Conservation (phyloP, 148 eudicot species). For the Agrostemma githago region DNA sequence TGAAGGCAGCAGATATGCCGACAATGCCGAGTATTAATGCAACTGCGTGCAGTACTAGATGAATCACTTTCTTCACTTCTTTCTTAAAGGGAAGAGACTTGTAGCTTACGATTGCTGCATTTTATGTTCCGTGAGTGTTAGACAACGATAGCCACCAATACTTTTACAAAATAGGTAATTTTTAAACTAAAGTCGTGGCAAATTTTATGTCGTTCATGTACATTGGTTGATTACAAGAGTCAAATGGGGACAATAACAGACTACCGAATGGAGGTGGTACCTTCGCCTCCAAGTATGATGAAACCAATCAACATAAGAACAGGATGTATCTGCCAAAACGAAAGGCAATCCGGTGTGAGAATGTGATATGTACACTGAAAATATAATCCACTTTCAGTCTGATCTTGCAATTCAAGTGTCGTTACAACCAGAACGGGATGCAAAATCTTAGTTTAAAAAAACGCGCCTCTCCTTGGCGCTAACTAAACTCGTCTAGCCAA, state of each 20-base stretch:
- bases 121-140: background rate
- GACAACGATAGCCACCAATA: background rate
- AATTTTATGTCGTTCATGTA: no score
- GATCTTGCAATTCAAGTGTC: background rate
- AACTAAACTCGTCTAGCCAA: background rate
- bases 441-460: background rate
- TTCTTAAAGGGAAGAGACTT: conserved; percentile 66
- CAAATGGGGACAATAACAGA: background rate
- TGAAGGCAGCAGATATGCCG: conserved; percentile 76
- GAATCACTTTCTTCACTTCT: conserved; percentile 68
- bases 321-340: conserved; percentile 63
- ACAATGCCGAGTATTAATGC: conserved; percentile 75
- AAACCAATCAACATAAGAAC: conserved; percentile 84
- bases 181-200: background rate
- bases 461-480: no score
- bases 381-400: background rate
- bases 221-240: background rate
- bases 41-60: conserved; percentile 69
- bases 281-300: conserved; percentile 83
- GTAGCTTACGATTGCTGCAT: conserved; percentile 90
- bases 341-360: background rate
- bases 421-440: background rate
- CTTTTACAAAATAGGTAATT: background rate
- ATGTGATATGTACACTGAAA: background rate
- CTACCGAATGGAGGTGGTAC: conserved; percentile 16